These are phyloP conservation scores for Crucihimalaya himalaica DNA, from an alignment of 345 rosid species.

Conservation along the genomic window DNA sequence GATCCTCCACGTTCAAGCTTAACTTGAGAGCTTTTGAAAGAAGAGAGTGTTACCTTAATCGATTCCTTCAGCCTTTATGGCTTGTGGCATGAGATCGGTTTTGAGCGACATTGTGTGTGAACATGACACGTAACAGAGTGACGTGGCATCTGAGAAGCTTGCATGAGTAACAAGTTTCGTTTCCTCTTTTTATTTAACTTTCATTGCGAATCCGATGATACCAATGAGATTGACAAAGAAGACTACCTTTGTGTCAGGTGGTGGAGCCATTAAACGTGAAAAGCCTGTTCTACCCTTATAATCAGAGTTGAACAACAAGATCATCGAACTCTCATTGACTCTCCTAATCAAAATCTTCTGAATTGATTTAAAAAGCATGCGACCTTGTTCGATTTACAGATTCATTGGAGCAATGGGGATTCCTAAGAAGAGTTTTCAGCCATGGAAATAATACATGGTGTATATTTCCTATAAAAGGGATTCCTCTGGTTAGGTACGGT, in stretches of 20 bases:
- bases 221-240: slow-evolving; percentile 16
- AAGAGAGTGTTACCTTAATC: slow-evolving; percentile 7
- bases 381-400: background rate
- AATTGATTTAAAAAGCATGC: background rate
- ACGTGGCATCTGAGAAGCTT: slow-evolving; percentile 56
- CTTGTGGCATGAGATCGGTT: slow-evolving; percentile 21
- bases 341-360: background rate
- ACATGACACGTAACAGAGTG: slow-evolving; percentile 46
- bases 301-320: background rate
- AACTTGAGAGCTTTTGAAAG: slow-evolving; percentile 1
- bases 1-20: background rate
- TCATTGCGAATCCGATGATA: slow-evolving; percentile 30
- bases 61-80: slow-evolving; percentile 15
- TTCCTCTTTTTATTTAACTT: background rate
- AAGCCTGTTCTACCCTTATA: slow-evolving; percentile 10
- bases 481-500: background rate
- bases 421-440: background rate
- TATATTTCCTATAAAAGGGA: background rate
- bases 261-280: background rate
- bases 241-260: background rate
- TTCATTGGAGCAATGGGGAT: background rate
- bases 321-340: background rate
- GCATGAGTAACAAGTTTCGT: slow-evolving; percentile 71
- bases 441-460: background rate
- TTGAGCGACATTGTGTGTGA: background rate